Evolutionary conservation across 2,329 filamentous ascomycete species (phyloP).

Genomic region (Phoma herbarum): DNA sequence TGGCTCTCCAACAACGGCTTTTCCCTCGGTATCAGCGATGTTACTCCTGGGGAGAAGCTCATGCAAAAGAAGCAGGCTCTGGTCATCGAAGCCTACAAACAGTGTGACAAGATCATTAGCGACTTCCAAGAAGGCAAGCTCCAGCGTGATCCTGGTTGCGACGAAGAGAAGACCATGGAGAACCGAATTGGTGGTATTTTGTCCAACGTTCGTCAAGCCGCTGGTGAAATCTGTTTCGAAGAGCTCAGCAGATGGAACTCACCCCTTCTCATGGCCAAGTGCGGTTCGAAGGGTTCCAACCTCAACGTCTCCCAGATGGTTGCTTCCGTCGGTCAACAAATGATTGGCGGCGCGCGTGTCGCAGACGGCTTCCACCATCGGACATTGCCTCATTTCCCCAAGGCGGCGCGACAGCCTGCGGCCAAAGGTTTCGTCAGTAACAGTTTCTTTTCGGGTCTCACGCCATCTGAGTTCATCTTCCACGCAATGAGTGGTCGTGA

Average conservation of each 20-base stretch:
- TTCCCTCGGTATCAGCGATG: constrained; percentile 94
- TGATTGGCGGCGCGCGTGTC: constrained; percentile 93
- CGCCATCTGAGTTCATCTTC: constrained; percentile 94
- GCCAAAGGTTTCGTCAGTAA: constrained; percentile 97
- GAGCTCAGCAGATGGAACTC: constrained; percentile 92
- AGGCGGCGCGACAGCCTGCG: constrained; percentile 88
- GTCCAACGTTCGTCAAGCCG: constrained; percentile 88
- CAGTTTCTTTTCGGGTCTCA: constrained; percentile 93
- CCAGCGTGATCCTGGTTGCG: constrained; percentile 86
- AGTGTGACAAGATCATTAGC: constrained; percentile 84
- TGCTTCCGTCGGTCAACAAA: constrained; percentile 95
- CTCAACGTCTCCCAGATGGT: constrained; percentile 99
- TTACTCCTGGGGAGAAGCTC: constrained; percentile 80
- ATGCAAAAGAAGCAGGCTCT: constrained; percentile 77
- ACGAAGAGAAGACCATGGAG: constrained; percentile 90
- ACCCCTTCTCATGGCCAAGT: constrained; percentile 95
- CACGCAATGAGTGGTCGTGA: constrained; percentile 98
- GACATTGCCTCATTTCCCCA: constrained; percentile 92
- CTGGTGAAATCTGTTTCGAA: constrained; percentile 88
- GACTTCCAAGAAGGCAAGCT: constrained; percentile 82
- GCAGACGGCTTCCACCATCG: constrained; percentile 96
- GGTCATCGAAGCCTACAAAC: constrained; percentile 78
- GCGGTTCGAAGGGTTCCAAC: constrained; percentile 93
- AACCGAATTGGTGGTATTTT: constrained; percentile 90
- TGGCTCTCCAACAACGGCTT: constrained; percentile 91